Evolutionary conservation across 495 filamentous ascomycete species (phyloP), one percentile per base, ranked within the genome.

Genomic region (Thermochaetoides thermophila): DNA sequence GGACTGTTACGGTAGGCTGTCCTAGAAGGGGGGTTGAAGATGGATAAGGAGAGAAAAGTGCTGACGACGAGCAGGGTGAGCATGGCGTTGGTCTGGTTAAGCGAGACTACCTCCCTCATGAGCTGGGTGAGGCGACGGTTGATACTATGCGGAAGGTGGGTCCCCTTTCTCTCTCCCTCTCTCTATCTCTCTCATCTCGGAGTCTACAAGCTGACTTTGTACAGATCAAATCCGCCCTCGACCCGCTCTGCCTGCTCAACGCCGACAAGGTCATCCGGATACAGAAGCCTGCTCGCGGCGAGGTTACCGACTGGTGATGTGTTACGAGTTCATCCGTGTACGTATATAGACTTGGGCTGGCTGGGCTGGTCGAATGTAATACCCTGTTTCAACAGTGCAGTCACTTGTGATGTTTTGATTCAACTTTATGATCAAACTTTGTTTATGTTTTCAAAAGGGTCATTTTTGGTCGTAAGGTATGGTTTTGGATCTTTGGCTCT

Each of bases 61-160:
- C n/a, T n/a, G n/a, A n/a, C n/a, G n/a, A n/a, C n/a, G 19, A 16
- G 2, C 32, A 66, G 62, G 81, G 81, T 10, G 81, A 87, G 56
- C 81, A 87, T 46, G 81, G 81, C 27, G 71, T 87, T 19, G 81
- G 81, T 9, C 56, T 87, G 17, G 74, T 85, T 32, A 87, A 87
- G 62, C 61, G 82, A 40, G 81, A 86, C 48, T 85, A 85, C 44
- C 60, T 87, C 17, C 60, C 69, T 8, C 75, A 80, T 42, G 81
- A 87, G 50, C 55, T 86, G 28, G 79, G 80, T 3, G 59, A 71
- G 55, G 59, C 46, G 2, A 82, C 78, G 0, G 82, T 87, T 0
- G 81, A 84, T 59, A 58, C 73, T 7, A 87, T 87, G 81, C 63
- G 81, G 53, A 80, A 74, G 65, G 71, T 77, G 50, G 39, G 64